Conservation (phyloP, 352 stramenopile species). For the Pythium utonaiense region DNA sequence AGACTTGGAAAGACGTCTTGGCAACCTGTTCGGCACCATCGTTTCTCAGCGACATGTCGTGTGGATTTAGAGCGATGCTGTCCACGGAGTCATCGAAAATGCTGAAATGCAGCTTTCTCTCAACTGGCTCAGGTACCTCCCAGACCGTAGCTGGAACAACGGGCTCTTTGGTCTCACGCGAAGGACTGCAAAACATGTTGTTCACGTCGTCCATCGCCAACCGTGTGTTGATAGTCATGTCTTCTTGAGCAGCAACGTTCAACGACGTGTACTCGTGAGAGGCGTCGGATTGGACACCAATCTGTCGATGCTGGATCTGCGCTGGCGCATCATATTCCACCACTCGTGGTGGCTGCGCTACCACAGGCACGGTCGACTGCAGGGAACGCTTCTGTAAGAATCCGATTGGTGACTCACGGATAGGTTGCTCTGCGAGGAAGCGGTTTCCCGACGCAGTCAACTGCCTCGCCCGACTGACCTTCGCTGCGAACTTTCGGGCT, state of each 20-base stretch:
- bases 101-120: slow-evolving; percentile 82
- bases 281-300: neutral
- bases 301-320: neutral
- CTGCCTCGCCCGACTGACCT: neutral
- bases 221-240: slow-evolving; percentile 87
- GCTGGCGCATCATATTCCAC: neutral
- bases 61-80: slow-evolving; percentile 44
- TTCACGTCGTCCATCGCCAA: slow-evolving; percentile 83
- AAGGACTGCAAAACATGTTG: slow-evolving; percentile 83
- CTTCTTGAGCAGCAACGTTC: slow-evolving; percentile 56
- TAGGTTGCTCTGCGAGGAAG: slow-evolving; percentile 12
- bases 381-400: neutral
- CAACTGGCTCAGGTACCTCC: slow-evolving; percentile 70
- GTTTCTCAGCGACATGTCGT: slow-evolving; percentile 47
- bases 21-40: slow-evolving; percentile 36
- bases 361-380: neutral
- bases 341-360: neutral
- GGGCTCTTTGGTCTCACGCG: slow-evolving; percentile 33
- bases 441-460: slow-evolving; percentile 1
- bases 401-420: neutral
- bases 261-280: slow-evolving; percentile 8
- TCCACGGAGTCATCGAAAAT: slow-evolving; percentile 79
- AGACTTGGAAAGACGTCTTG: slow-evolving; percentile 49
- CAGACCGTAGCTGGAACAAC: slow-evolving; percentile 23
- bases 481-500: slow-evolving; percentile 21